Evolutionary conservation across 129 eudicot genomes (phyloP).

Genomic region (Pseudognaphalium luteoalbum): DNA sequence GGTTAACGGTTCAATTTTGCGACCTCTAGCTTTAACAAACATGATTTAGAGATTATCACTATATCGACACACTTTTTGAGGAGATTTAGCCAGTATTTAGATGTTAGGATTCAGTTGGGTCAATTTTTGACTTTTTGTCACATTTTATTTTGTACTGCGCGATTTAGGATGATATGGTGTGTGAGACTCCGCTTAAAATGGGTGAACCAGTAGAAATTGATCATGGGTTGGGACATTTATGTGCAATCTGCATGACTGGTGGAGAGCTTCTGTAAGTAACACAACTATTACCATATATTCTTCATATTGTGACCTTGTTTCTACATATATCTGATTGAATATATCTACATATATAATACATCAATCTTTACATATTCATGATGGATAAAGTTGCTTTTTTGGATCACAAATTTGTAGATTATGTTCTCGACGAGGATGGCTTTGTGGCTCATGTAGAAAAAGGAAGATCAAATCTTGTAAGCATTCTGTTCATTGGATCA

Average conservation of each 20-base stretch:
- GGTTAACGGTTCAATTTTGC: neutral
- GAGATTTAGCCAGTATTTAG: neutral
- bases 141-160: neutral
- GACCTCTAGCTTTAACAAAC: neutral
- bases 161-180: neutral
- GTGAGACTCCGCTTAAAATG: neutral
- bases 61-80: neutral
- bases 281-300: neutral
- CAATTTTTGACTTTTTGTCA: neutral
- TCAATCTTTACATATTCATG: too few species aligned
- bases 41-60: neutral
- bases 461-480: neutral
- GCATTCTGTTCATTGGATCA: neutral
- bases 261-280: neutral
- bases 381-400: too few species aligned
- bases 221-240: neutral
- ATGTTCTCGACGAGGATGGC: neutral
- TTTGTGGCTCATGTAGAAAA: neutral
- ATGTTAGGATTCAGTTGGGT: neutral
- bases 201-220: neutral
- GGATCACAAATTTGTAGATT: neutral
- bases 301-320: neutral
- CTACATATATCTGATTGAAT: neutral
- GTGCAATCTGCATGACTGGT: conserved; percentile 3
- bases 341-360: neutral